These are phyloP conservation scores for Lipomyces orientalis DNA, from an alignment of 805 yeast species.

Conservation along the genomic window DNA sequence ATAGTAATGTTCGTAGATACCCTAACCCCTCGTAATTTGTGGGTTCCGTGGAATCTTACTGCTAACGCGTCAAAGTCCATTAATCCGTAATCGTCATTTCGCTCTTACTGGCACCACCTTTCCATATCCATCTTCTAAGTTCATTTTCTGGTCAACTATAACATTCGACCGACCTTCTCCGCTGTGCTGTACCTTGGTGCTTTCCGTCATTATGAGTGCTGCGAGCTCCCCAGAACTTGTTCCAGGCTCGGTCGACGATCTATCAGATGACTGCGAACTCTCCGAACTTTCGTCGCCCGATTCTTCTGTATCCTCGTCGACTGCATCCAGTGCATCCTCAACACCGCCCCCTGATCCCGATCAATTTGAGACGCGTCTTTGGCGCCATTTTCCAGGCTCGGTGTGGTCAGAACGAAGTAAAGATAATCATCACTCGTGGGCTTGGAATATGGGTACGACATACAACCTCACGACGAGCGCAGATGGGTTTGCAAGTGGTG, in stretches of 20 bases:
- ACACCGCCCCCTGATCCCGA: background rate
- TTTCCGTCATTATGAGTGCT: background rate
- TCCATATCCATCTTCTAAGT: background rate
- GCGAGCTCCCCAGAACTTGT: background rate
- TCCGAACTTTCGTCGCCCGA: conserved; percentile 1
- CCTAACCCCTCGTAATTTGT: conserved; percentile 1
- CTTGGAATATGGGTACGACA: background rate
- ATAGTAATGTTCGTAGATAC: background rate
- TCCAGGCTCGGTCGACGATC: background rate
- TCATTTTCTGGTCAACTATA: background rate
- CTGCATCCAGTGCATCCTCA: background rate
- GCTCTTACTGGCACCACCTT: background rate
- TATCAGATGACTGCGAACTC: background rate
- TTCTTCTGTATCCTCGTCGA: background rate
- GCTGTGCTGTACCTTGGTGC: background rate
- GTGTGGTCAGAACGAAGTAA: background rate
- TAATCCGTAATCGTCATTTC: background rate
- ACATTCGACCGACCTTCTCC: background rate
- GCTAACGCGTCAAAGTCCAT: background rate
- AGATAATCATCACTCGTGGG: background rate
- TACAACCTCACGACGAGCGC: background rate
- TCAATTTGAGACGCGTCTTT: background rate
- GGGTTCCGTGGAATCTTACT: background rate
- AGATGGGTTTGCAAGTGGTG: background rate
- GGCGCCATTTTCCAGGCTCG: background rate